Conservation (phyloP, 164 flowering plant species). For the Nymphaea colorata region DNA sequence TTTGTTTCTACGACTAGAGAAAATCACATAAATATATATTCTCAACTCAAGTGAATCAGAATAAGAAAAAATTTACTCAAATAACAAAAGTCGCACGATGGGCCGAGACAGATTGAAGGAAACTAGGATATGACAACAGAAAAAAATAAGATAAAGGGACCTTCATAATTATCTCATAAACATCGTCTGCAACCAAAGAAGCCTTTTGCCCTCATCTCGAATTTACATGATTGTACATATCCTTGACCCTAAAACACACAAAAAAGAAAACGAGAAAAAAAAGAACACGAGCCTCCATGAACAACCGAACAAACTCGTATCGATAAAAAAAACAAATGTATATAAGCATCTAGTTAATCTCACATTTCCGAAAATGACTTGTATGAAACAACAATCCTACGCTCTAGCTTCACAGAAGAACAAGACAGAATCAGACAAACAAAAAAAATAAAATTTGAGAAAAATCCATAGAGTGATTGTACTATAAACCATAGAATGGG, state of each 20-base stretch:
- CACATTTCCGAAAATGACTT: conserved; percentile 95
- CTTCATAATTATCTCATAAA: conserved; percentile 91
- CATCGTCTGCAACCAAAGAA: conserved; percentile 89
- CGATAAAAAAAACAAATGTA: background rate
- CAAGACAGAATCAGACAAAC: no score
- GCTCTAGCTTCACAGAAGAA: conserved; percentile 54
- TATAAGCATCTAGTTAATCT: conserved; percentile 11
- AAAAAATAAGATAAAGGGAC: conserved; percentile 14
- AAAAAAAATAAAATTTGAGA: no score
- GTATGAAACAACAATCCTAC: conserved; percentile 91
- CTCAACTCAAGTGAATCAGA: no score
- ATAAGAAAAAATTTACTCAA: no score
- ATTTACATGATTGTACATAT: conserved; percentile 63
- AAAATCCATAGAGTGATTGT: background rate
- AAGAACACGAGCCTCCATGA: background rate
- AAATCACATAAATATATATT: no score
- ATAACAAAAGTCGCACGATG: no score
- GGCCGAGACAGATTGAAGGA: background rate
- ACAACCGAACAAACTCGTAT: no score
- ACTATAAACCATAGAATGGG: conserved; percentile 1
- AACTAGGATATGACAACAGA: background rate
- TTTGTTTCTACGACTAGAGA: no score
- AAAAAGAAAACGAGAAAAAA: no score
- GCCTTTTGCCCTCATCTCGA: conserved; percentile 74
- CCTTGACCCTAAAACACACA: conserved; percentile 53